Evolutionary conservation across 805 yeast genomes (phyloP), one percentile per base, ranked within the genome.

Genomic region (Tetrapisispora nanseiensis): DNA sequence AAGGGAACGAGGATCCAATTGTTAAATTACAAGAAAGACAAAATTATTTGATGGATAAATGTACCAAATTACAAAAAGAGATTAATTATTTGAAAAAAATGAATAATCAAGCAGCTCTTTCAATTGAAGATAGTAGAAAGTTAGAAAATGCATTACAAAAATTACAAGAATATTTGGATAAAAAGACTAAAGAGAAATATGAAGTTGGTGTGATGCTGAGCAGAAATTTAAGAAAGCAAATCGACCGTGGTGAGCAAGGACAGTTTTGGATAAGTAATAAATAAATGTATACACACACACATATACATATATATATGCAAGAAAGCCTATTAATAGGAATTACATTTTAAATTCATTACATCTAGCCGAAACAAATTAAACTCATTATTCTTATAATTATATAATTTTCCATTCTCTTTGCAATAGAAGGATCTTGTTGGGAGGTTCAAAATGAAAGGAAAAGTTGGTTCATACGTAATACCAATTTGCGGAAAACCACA

Each of bases 191-290:
- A 51, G 68, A 68, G 49, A 65, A 63, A 47, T 68, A 69, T 48
- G 73, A 68, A 32, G 51, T 66, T 3, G 73, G 71, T 13, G 65
- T 68, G 6, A 50, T 56, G 33, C 45, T 69, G 29, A 65, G 71
- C 20, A 59, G 71, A 35, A 65, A 66, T 20, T 51, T 68, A 33
- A 61, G 72, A 50, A 63, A 57, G 37, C 58, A 67, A 43, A 66
- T 68, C 24, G 67, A 67, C 45, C 61, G 66, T 40, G 72, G 72
- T 23, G 68, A 65, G 40, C 59, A 63, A 43, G 71, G 64, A 26
- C 57, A 59, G 31, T 61, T 61, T 43, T 61, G 65, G 65, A 55
- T 59, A 13, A 60, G 64, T 5, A 50, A 51, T 16, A 55, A 56
- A 39, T 54, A 41, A 33, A n/a, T n/a, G 10, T n/a, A 23, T 32